phyloP scores from a whole-genome alignment of 495 filamentous ascomycete genomes.

The Sabuloglossum arenarium region DNA sequence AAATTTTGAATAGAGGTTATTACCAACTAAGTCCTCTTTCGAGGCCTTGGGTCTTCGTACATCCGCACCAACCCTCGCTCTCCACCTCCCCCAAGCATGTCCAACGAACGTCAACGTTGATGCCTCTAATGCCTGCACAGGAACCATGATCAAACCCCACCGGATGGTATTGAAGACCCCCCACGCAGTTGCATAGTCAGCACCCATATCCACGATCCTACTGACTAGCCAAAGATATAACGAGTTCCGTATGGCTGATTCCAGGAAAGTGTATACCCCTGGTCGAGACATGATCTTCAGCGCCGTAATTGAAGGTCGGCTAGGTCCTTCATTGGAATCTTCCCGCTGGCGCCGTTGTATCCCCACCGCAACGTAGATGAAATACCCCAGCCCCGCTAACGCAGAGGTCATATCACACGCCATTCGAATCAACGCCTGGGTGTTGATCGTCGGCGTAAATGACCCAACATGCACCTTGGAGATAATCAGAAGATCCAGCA shows the following conservation, averaged over 20 bases:
- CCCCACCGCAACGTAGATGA: conserved; percentile 23
- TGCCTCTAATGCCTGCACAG: conserved; percentile 44
- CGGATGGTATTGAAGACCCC: conserved; percentile 56
- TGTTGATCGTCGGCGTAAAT: conserved; percentile 32
- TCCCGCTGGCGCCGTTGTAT: conserved; percentile 1
- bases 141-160: conserved; percentile 65
- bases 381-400: conserved; percentile 36
- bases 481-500: conserved; percentile 48
- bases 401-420: conserved; percentile 38
- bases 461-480: conserved; percentile 42
- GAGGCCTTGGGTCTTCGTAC: not conserved
- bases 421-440: conserved; percentile 41
- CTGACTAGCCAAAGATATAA: conserved; percentile 56
- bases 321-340: too few species aligned
- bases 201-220: conserved; percentile 37
- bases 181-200: conserved; percentile 52
- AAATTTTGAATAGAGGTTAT: not conserved
- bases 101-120: conserved; percentile 44
- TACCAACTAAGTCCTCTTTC: not conserved
- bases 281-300: conserved; percentile 32
- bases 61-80: conserved; percentile 18
- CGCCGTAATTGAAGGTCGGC: conserved; percentile 13
- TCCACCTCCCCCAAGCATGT: conserved; percentile 44
- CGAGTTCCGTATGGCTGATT: conserved; percentile 45
- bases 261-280: conserved; percentile 34